Evolutionary conservation across 225 moss, liverwort and hornwort species (phyloP).

Genomic region (Polytrichum formosum): DNA sequence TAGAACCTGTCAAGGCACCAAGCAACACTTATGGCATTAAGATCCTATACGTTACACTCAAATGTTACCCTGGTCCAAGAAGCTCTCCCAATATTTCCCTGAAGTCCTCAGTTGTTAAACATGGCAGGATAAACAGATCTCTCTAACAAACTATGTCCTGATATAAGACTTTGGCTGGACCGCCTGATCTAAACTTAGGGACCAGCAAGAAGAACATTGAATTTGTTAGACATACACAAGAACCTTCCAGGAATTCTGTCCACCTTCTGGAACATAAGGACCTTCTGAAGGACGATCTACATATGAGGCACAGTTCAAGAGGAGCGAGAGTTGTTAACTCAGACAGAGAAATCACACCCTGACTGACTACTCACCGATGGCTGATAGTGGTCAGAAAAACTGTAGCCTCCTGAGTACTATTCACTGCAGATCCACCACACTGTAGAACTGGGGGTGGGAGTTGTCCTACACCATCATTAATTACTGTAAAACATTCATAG

Average conservation of each 20-base stretch:
- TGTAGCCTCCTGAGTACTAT: slow-evolving; percentile 19
- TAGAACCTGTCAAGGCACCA: slow-evolving; percentile 53
- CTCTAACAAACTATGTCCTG: background rate
- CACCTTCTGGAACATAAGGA: no score
- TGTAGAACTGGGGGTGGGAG: slow-evolving; percentile 22
- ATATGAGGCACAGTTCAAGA: no score
- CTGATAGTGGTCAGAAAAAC: slow-evolving; percentile 24
- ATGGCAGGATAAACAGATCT: background rate
- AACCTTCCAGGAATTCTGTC: no score
- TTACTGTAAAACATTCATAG: slow-evolving; percentile 38
- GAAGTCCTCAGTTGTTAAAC: background rate
- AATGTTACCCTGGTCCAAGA: background rate
- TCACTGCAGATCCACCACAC: slow-evolving; percentile 39
- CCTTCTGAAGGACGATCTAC: no score
- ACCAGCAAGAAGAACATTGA: no score
- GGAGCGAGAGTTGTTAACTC: no score
- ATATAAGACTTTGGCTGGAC: background rate
- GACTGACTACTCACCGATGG: slow-evolving; percentile 33
- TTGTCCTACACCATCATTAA: slow-evolving; percentile 20
- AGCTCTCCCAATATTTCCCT: background rate
- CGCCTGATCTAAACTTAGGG: background rate
- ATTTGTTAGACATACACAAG: no score
- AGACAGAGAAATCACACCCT: background rate
- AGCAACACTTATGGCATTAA: background rate
- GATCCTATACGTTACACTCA: no score